These are phyloP conservation scores for Aurifilum marmelostoma DNA, from an alignment of 2,329 filamentous ascomycete genomes.

Conservation along the genomic window DNA sequence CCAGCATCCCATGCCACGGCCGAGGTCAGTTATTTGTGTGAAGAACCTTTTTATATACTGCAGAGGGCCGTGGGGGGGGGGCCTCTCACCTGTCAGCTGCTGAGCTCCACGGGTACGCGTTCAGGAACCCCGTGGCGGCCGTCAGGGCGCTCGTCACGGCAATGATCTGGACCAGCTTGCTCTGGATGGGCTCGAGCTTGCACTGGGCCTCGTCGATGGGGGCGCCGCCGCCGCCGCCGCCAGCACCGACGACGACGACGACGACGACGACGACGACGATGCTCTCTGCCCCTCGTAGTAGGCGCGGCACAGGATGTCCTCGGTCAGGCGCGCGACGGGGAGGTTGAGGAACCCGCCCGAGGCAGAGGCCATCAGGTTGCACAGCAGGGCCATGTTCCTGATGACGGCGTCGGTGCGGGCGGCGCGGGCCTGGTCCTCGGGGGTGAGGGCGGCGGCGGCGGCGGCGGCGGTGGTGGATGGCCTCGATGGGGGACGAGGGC, in stretches of 20 bases:
- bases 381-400: constrained; percentile 13
- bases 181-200: constrained; percentile 23
- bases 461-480: neutral
- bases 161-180: constrained; percentile 16
- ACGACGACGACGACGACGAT: neutral
- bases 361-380: constrained; percentile 10
- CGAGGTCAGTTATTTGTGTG: neutral
- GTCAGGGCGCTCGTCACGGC: constrained; percentile 10
- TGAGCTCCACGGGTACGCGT: constrained; percentile 17
- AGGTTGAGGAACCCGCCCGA: constrained; percentile 5
- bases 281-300: constrained; percentile 8
- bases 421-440: neutral
- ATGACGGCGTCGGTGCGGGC: neutral
- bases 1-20: too few species aligned
- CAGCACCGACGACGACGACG: too few species aligned
- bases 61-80: neutral
- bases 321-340: constrained; percentile 11
- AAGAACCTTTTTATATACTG: too few species aligned
- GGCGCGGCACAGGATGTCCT: constrained; percentile 20
- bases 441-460: neutral
- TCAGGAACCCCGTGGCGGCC: constrained; percentile 2
- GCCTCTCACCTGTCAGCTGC: constrained; percentile 20
- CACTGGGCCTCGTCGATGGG: constrained; percentile 26
- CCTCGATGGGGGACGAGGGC: neutral
- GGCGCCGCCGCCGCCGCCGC: neutral